Conservation (phyloP, 768 basidiomycete genomes). For the Suillus plorans region DNA sequence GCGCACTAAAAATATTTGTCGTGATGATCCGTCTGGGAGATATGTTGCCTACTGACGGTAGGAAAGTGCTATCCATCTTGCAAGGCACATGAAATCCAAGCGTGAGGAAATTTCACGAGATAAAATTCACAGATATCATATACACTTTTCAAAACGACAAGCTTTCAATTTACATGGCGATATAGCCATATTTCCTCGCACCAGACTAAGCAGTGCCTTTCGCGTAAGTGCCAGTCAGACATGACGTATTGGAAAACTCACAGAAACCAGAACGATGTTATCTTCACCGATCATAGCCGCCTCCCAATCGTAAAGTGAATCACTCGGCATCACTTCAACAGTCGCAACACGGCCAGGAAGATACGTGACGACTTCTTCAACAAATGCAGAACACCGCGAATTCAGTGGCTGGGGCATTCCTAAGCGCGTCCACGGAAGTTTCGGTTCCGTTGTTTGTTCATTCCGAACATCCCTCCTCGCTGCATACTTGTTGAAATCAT, state of each 20-base stretch:
- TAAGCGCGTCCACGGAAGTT: slow-evolving; percentile 20
- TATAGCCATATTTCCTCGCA: slow-evolving; percentile 21
- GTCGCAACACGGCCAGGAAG: slow-evolving; percentile 28
- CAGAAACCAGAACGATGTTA: slow-evolving; percentile 34
- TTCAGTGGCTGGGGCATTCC: slow-evolving; percentile 9
- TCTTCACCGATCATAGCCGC: slow-evolving; percentile 38
- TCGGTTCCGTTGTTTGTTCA: slow-evolving; percentile 5
- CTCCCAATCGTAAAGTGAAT: slow-evolving; percentile 19
- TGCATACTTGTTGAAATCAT: slow-evolving; percentile 34
- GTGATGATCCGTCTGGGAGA: not conserved
- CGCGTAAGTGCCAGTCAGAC: not conserved
- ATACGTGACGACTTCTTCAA: slow-evolving; percentile 21
- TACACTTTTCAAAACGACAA: not conserved
- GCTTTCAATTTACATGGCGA: slow-evolving; percentile 24
- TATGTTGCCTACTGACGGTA: not conserved
- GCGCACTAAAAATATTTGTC: not conserved
- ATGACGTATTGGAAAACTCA: slow-evolving; percentile 9
- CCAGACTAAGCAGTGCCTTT: slow-evolving; percentile 12
- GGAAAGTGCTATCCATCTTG: not conserved
- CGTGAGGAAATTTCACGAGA: not conserved
- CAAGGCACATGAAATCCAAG: not conserved
- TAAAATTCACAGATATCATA: not conserved
- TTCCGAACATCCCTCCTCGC: slow-evolving; percentile 16
- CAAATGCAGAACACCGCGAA: slow-evolving; percentile 19
- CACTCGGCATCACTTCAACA: slow-evolving; percentile 9